Conservation (phyloP, 495 filamentous ascomycete genomes). For the Melanomma pulvis-pyrius region DNA sequence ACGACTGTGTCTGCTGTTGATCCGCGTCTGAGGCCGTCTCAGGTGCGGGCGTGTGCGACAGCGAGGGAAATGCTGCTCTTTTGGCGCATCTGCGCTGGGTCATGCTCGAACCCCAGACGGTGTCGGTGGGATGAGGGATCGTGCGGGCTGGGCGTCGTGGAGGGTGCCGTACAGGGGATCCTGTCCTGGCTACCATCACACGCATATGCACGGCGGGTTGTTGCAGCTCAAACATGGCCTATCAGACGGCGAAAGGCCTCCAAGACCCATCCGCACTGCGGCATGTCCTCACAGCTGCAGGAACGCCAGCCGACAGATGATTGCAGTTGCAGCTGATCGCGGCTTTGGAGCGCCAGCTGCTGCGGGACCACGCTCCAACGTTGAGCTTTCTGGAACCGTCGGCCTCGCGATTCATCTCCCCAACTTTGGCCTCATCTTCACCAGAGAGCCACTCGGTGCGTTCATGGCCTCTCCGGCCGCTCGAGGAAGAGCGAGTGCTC, state of each 20-base stretch:
- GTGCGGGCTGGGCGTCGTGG: constrained; percentile 14
- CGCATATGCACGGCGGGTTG: constrained; percentile 41
- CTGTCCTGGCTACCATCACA: constrained; percentile 29
- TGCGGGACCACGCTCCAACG: constrained; percentile 9
- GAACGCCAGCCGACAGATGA: constrained; percentile 30
- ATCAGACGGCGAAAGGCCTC: constrained; percentile 16
- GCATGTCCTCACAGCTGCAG: constrained; percentile 37
- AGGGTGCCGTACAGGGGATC: constrained; percentile 25
- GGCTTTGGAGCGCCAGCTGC: constrained; percentile 18
- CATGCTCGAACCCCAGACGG: constrained; percentile 5
- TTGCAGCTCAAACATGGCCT: constrained; percentile 36
- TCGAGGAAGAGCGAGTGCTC: constrained; percentile 3
- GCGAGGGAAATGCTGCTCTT: background rate
- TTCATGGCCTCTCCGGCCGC: background rate
- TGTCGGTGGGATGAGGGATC: background rate
- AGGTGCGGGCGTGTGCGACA: constrained; percentile 14
- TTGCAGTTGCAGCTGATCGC: constrained; percentile 27
- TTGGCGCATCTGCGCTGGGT: background rate
- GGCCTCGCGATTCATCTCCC: constrained; percentile 5
- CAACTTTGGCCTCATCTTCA: background rate
- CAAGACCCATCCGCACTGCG: constrained; percentile 25
- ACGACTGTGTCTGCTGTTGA: background rate
- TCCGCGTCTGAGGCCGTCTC: background rate
- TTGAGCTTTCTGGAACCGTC: constrained; percentile 6
- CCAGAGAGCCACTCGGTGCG: background rate